Base-by-base conservation (phyloP, 441 rosid species). In the Melastoma candidum region DNA sequence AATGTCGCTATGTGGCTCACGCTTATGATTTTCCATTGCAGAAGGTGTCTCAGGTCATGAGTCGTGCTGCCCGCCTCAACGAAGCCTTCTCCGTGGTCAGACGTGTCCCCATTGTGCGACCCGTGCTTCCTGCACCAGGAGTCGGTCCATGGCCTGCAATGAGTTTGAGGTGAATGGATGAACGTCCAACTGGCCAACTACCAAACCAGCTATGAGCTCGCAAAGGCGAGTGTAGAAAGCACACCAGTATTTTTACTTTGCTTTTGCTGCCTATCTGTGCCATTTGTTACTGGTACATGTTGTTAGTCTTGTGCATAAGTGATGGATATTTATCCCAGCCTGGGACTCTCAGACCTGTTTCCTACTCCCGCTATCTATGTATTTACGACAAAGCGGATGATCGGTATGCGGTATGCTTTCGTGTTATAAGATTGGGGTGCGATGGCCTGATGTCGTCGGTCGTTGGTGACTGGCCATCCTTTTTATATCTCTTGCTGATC, bases 51-150 rank as follows among this genome's bases (percentile, higher is more conserved):
- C 95, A 74, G 75, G 78, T 80, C 58, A 78, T 63, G 85, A 83
- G 78, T 56, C 95, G 81, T 9, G 85, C 92, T 50, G 90, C 90
- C 44, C 76, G 84, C 29, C 93, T 87, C 44, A 90, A 87, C 10
- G 90, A 83, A 77, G 87, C 80, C 0, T 87, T 90, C 62, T 87
- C 93, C 5, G 90, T 78, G 60, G 93, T 74, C 67, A 80, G 84
- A 72, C 77, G 95, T 47, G 96, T 81, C 63, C 96, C 93, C 2
- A 72, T 80, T 12, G 72, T 77, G 24, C 79, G 95, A 44, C 93
- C 98, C 44, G 59, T 79, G 47, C 68, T 87, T 7, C 87, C 92
- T 1, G 67, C 78, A 27, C 58, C 82, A 11, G 88, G 83, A 3
- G 70, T 77, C 57, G 81, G 81, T 64, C 72, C 93, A 44, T 90